A percentile compares a stretch with the other conserved stretches of the same genome.
Evolutionary conservation across 2,329 filamentous ascomycete genomes (phyloP).

Genomic region (Corinectria fuckeliana): DNA sequence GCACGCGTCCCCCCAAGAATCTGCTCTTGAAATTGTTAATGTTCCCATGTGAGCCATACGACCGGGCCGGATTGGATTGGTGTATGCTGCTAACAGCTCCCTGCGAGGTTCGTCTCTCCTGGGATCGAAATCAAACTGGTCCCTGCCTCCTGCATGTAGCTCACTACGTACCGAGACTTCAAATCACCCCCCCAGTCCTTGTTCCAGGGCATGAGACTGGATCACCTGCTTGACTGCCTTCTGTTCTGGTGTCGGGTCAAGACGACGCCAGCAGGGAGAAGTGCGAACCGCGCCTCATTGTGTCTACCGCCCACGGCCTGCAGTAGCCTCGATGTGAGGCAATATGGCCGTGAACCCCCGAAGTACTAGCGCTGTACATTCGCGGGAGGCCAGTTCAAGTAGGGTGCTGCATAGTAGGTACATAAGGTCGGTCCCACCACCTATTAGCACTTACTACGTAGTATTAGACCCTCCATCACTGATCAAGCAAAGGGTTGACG

Average conservation of each 20-base stretch:
- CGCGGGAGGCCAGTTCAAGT: conserved; percentile 12
- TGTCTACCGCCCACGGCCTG: conserved; percentile 28
- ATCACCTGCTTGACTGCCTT: conserved; percentile 22
- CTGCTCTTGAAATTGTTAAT: conserved; percentile 9
- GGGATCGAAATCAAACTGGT: conserved; percentile 20
- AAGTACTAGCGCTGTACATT: conserved; percentile 24
- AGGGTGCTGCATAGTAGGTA: no score
- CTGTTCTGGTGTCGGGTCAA: conserved; percentile 14
- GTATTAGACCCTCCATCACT: conserved; percentile 20
- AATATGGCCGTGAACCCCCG: conserved; percentile 28
- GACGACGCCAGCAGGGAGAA: conserved; percentile 26
- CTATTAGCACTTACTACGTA: no score
- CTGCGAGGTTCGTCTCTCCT: no score
- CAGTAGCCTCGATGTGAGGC: conserved; percentile 32
- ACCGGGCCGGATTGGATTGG: conserved; percentile 13
- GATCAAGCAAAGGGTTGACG: conserved; percentile 17
- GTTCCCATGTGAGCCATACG: conserved; percentile 14
- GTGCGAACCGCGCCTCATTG: conserved; percentile 15
- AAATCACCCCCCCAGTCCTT: conserved; percentile 10
- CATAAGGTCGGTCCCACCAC: conserved; percentile 27
- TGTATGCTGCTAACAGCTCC: conserved; percentile 9
- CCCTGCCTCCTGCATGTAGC: conserved; percentile 28
- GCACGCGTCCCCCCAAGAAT: conserved; percentile 7
- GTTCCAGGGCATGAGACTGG: conserved; percentile 12
- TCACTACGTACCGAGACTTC: conserved; percentile 13